A percentile compares a stretch with the other conserved stretches of the same genome.
Conservation (phyloP, 192 early-diverging fungal genomes). For the Coemansia sp. region DNA sequence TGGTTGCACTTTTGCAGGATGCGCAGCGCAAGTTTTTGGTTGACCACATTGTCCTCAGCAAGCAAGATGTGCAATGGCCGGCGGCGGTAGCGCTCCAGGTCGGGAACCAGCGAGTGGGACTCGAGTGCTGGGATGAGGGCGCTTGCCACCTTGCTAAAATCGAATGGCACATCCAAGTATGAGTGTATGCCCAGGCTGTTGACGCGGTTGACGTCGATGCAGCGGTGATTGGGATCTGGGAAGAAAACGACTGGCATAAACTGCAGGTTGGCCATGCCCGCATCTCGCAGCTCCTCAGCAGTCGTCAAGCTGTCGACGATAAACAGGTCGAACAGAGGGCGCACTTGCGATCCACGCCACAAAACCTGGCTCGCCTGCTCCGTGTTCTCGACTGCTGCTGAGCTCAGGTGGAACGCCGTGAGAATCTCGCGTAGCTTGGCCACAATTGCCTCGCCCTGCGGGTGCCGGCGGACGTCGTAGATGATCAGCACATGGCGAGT, state of each 20-base stretch:
- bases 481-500: constrained; percentile 71
- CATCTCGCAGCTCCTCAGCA: constrained; percentile 62
- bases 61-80: constrained; percentile 76
- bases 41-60: constrained; percentile 87
- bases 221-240: constrained; percentile 19
- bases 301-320: constrained; percentile 67
- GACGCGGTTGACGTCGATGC: constrained; percentile 41
- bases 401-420: constrained; percentile 59
- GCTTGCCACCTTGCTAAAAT: constrained; percentile 65
- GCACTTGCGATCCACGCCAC: constrained; percentile 43
- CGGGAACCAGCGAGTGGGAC: constrained; percentile 63
- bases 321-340: constrained; percentile 63
- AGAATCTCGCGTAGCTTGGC: constrained; percentile 54
- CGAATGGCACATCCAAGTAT: constrained; percentile 69
- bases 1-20: constrained; percentile 78
- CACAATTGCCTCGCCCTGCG: constrained; percentile 26
- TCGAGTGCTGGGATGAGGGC: constrained; percentile 75
- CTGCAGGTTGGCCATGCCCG: constrained; percentile 47
- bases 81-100: constrained; percentile 62
- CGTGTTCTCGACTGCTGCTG: constrained; percentile 51
- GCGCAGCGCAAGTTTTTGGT: constrained; percentile 80
- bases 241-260: constrained; percentile 80
- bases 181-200: constrained; percentile 72
- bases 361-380: constrained; percentile 32
- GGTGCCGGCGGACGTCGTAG: constrained; percentile 58